Evolutionary conservation across 371 early-diverging fungal species (phyloP), one percentile per base, ranked within the genome.

Genomic region (Rhizopus sp.): DNA sequence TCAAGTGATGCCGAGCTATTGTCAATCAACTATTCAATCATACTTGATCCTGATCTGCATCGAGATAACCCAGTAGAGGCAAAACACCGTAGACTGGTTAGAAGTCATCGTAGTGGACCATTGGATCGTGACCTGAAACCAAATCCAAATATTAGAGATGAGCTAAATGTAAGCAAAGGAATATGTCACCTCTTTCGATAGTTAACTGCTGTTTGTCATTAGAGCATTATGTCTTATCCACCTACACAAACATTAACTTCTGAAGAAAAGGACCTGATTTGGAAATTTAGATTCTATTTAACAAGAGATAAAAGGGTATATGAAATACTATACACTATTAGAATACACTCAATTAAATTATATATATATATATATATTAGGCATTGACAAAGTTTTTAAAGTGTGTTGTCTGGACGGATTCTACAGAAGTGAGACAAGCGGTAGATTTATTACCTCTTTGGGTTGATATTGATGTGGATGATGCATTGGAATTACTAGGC

Each of bases 321-420:
- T 44, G 7, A 16, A 10, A 16, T 2, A 2, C 7, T n/a, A n/a
- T 6, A n/a, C n/a, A 49, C 15, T 0, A 46, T 7, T 38, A 38
- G 29, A 2, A 9, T 12, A 30, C 2, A 2, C 23, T 23, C 23
- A 16, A 47, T 33, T 9, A 10, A 23, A 35, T 42, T 32, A 5
- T 12, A 31, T 52, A n/a, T n/a, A n/a, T n/a, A n/a, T n/a, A n/a
- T n/a, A n/a, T 52, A 6, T 12, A 41, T 23, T 67, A 92, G 84
- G 96, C 97, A 0, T 72, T 97, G 49, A 96, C 97, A 29, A 98
- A 97, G 69, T 98, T 98, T 73, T 75, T 98, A 30, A 93, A 93
- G 66, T 91, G 93, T 51, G 98, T 97, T 4, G 90, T 88, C 0
- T 98, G 99, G 99, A 83, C 82, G n/a, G 98, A 98, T 64, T 69